phyloP scores from a whole-genome alignment of 148 eudicot species.

The Diospyros lotus region DNA sequence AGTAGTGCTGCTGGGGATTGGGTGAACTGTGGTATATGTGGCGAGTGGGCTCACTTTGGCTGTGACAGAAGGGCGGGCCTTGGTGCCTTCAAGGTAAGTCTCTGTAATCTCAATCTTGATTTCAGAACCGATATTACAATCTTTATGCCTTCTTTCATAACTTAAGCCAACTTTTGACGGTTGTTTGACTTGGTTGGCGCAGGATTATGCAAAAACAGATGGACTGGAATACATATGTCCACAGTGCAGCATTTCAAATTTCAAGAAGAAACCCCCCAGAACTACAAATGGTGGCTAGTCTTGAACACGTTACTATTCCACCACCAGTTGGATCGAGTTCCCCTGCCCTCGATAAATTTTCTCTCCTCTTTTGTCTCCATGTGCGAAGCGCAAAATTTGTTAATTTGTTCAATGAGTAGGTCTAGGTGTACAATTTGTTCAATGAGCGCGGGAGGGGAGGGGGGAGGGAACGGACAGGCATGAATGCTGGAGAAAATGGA shows the following conservation, averaged over 20 bases:
- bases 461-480: background rate
- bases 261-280: conserved; percentile 73
- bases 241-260: conserved; percentile 83
- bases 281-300: conserved; percentile 80
- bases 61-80: conserved; percentile 95
- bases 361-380: background rate
- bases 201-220: conserved; percentile 99
- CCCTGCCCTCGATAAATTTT: background rate
- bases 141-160: background rate
- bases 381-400: too few relatives aligned
- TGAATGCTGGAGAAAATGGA: background rate
- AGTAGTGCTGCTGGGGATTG: conserved; percentile 99
- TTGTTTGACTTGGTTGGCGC: conserved; percentile 6
- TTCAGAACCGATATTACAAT: background rate
- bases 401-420: too few relatives aligned
- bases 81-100: conserved; percentile 82
- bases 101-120: conserved; percentile 9
- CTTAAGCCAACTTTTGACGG: background rate
- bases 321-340: background rate
- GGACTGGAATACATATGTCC: conserved; percentile 98
- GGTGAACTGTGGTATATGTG: conserved; percentile 96
- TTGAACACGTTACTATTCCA: conserved; percentile 20
- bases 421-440: too few relatives aligned
- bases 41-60: conserved; percentile 99
- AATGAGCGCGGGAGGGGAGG: too few relatives aligned